phyloP scores from a whole-genome alignment of 257 asterid species.

The Leonotis leonurus region DNA sequence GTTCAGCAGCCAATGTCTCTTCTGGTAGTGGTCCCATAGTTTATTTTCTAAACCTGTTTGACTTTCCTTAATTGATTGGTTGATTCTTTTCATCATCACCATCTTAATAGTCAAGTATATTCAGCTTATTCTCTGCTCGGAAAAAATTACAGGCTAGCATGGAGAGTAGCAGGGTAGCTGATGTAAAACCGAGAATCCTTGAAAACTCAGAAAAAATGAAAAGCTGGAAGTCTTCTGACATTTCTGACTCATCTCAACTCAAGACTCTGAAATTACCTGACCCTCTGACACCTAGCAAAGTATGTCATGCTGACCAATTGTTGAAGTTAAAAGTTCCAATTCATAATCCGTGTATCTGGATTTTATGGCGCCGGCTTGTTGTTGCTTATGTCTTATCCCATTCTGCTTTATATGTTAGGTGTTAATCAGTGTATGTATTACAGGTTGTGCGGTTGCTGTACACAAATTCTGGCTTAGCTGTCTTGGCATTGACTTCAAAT shows the following conservation, averaged over 20 bases:
- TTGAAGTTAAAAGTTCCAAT: neutral
- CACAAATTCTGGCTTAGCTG: conserved; percentile 84
- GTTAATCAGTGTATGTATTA: conserved; percentile 4
- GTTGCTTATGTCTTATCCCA: neutral
- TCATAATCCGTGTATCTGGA: neutral
- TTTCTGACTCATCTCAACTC: conserved; percentile 73
- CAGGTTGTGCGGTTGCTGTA: conserved; percentile 77
- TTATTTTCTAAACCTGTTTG: neutral
- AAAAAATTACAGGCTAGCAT: conserved; percentile 50
- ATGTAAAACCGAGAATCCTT: conserved; percentile 78
- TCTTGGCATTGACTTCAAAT: conserved; percentile 77
- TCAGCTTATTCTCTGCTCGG: conserved; percentile 23
- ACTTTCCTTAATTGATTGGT: neutral
- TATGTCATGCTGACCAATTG: conserved; percentile 20
- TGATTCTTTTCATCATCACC: neutral
- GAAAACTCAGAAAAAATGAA: conserved; percentile 59
- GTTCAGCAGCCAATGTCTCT: conserved; percentile 77
- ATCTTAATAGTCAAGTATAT: neutral
- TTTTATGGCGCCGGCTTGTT: neutral
- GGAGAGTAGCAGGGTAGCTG: conserved; percentile 75
- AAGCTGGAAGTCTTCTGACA: conserved; percentile 85
- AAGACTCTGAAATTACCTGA: conserved; percentile 85
- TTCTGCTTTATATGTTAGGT: neutral
- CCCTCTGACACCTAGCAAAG: conserved; percentile 76
- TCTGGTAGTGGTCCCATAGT: conserved; percentile 39